Conservation (phyloP, 495 filamentous ascomycete species). For the Penicillium taxi region DNA sequence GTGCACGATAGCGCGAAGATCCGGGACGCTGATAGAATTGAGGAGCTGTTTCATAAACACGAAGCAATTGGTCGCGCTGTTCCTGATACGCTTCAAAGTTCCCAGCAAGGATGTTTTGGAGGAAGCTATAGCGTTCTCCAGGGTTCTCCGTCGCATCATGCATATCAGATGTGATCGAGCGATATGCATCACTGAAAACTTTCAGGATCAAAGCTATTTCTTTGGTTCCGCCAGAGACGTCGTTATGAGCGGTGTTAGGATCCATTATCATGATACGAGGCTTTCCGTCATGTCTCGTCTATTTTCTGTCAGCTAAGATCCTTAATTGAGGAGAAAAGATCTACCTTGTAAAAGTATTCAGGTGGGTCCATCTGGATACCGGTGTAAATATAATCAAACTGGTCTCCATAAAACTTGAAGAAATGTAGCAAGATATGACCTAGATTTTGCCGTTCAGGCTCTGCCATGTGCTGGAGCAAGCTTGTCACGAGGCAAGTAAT, state of each 20-base stretch:
- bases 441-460: slow-evolving; percentile 54
- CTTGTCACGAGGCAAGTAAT: slow-evolving; percentile 89
- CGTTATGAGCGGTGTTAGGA: slow-evolving; percentile 74
- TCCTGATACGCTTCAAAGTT: slow-evolving; percentile 60
- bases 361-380: slow-evolving; percentile 73
- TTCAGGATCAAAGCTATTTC: slow-evolving; percentile 54
- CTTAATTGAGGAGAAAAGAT: slow-evolving; percentile 17
- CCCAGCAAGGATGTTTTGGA: slow-evolving; percentile 58
- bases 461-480: slow-evolving; percentile 69
- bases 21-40: no score
- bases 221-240: slow-evolving; percentile 74
- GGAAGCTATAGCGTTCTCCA: slow-evolving; percentile 43
- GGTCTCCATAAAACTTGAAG: slow-evolving; percentile 77
- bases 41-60: slow-evolving; percentile 36
- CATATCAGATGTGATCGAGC: slow-evolving; percentile 52
- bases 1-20: slow-evolving; percentile 25
- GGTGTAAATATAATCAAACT: slow-evolving; percentile 55
- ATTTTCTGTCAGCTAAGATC: no score
- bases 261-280: slow-evolving; percentile 71
- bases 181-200: slow-evolving; percentile 56
- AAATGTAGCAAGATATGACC: slow-evolving; percentile 79
- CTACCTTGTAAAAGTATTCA: slow-evolving; percentile 63
- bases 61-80: slow-evolving; percentile 49
- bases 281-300: no score
- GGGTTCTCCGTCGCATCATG: slow-evolving; percentile 6